Evolutionary conservation across 495 filamentous ascomycete genomes (phyloP).

Genomic region (Penicillium desertorum): DNA sequence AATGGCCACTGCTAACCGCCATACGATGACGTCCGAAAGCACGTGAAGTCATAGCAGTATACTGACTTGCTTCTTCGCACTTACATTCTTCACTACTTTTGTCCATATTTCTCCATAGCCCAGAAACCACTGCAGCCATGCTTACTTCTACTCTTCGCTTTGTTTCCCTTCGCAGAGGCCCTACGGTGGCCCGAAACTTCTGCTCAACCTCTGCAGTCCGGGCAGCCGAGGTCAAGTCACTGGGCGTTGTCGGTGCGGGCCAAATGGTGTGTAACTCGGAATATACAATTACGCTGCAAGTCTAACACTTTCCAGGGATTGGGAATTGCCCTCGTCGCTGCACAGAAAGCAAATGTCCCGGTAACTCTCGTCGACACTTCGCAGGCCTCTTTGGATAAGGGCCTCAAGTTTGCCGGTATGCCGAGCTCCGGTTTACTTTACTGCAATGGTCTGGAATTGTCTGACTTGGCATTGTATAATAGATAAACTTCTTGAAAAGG

Average conservation of each 20-base stretch:
- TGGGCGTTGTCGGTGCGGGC: conserved; percentile 93
- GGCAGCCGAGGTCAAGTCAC: conserved; percentile 76
- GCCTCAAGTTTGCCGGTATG: conserved; percentile 82
- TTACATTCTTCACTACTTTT: conserved; percentile 13
- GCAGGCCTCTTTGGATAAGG: conserved; percentile 86
- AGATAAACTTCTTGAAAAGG: conserved; percentile 92
- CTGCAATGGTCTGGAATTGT: background rate
- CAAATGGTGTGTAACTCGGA: conserved; percentile 73
- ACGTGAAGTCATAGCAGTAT: conserved; percentile 16
- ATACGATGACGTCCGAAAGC: conserved; percentile 6
- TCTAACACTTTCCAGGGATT: conserved; percentile 64
- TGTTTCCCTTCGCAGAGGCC: conserved; percentile 27
- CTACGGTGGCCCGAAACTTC: conserved; percentile 42
- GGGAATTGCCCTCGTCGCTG: conserved; percentile 93
- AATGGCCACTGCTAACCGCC: background rate
- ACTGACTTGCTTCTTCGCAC: conserved; percentile 1
- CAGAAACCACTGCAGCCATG: conserved; percentile 27
- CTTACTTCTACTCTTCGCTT: conserved; percentile 34
- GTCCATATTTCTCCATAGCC: conserved; percentile 9
- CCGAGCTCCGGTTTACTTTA: background rate
- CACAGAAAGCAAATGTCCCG: conserved; percentile 77
- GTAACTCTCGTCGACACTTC: conserved; percentile 86
- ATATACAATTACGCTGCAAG: conserved; percentile 4
- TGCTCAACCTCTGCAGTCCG: conserved; percentile 45
- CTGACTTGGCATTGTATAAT: background rate